phyloP scores from a whole-genome alignment of 148 eudicot genomes.

The Linanthus parryae region DNA sequence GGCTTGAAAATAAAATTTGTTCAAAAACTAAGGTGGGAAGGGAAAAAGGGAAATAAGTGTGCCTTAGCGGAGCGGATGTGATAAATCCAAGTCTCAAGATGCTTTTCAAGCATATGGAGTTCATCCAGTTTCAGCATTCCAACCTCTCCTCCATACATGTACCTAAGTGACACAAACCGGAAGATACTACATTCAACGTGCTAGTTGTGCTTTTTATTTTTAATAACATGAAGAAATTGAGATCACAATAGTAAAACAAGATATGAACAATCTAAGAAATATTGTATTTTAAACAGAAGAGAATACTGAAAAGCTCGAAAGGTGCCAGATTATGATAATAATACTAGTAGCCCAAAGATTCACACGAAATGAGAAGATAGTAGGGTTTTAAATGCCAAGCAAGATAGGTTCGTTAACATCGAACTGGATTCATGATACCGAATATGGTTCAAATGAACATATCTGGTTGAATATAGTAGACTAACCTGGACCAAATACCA shows the following conservation, averaged over 20 bases:
- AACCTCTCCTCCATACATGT: constrained; percentile 59
- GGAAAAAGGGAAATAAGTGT: neutral
- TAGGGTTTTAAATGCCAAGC: too few species aligned
- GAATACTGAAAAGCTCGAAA: neutral
- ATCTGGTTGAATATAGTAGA: too few species aligned
- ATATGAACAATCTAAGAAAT: too few species aligned
- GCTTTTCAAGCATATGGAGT: constrained; percentile 73
- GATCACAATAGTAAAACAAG: neutral
- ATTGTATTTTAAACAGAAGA: neutral
- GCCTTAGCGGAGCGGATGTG: constrained; percentile 90
- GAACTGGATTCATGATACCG: too few species aligned
- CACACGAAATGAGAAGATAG: too few species aligned
- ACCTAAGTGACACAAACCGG: constrained; percentile 26
- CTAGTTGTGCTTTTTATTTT: neutral
- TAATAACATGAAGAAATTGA: neutral
- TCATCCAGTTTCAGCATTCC: constrained; percentile 77
- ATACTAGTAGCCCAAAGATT: too few species aligned
- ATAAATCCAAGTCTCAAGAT: constrained; percentile 75
- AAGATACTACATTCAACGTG: neutral
- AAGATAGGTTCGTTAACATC: too few species aligned
- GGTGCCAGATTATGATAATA: neutral
- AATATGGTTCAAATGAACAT: too few species aligned
- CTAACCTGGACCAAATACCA: too few species aligned
- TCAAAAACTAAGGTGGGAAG: neutral
- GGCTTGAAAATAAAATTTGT: neutral